Base-by-base conservation (phyloP, 129 eudicot genomes). In the Lactuca saligna region DNA sequence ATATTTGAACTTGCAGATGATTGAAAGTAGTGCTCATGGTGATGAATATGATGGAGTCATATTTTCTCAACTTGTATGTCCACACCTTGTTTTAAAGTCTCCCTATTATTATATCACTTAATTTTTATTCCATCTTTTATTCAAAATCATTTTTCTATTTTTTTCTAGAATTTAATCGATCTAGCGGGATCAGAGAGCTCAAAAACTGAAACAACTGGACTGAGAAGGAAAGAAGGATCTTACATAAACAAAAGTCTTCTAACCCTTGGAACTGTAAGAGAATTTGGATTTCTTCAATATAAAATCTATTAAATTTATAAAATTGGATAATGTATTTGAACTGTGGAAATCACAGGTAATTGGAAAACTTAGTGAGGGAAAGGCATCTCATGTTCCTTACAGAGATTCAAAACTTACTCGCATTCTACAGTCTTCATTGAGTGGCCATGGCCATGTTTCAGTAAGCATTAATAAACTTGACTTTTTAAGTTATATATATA, bases 131-230 rank as follows among this genome's bases (percentile, higher is more conserved):
- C 17, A 63, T 70, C 44, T 12, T 51, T 71, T 55, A 54, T 54
- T 63, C 7, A 51, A 25, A 25, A 37, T 56, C 12, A 17, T 49
- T 63, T 54, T 15, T 51, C 51, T 39, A 10, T 66, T 53, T 61
- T 25, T 35, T 9, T 72, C 10, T 67, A 88, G 92, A 85, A 88
- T 76, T 55, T 88, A 61, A 88, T 88, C 55, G 99, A 93, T 79
- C 79, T 94, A 39, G 99, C 99, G 79, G 99, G 99, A 72, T 94
- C 99, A 17, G 99, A 94, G 79, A 94, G 99, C 85, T 89, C 97
- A 25, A 94, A 94, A 87, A 87, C 97, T 58, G 99, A 94, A 87
- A 94, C 99, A 46, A 94, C 95, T 39, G 99, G 99, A 66, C 60
- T 89, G 64, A 80, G 99, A 75, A 90, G 99, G 75, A 94, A 94